Evolutionary conservation across 257 asterid species (phyloP).

Genomic region (Euphrasia confusa): DNA sequence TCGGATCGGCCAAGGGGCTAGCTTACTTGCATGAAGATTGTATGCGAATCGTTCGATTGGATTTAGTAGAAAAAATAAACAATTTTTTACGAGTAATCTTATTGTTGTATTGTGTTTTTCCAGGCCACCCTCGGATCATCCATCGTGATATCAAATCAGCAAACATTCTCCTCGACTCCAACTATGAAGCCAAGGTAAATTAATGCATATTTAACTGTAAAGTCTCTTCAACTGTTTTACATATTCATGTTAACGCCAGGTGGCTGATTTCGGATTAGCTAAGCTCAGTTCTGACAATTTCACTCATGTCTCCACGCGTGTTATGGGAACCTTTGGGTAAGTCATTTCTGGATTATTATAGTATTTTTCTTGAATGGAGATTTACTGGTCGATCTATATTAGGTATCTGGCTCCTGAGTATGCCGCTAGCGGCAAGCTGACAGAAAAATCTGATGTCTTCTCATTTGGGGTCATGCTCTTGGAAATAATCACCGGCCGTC

Average conservation of each 20-base stretch:
- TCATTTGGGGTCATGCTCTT: slow-evolving; percentile 85
- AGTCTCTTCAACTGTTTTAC: neutral
- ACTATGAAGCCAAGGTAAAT: slow-evolving; percentile 45
- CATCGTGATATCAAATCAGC: slow-evolving; percentile 46
- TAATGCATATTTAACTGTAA: too few species aligned
- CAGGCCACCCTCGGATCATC: slow-evolving; percentile 45
- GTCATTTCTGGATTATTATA: neutral
- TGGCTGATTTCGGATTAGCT: slow-evolving; percentile 85
- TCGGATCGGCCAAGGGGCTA: slow-evolving; percentile 79
- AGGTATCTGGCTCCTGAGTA: slow-evolving; percentile 86
- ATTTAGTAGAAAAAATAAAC: neutral
- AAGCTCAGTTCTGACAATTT: slow-evolving; percentile 62
- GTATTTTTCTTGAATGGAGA: neutral
- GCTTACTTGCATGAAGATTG: slow-evolving; percentile 83
- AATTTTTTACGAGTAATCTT: neutral
- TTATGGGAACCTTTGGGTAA: slow-evolving; percentile 88
- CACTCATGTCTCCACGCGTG: slow-evolving; percentile 83
- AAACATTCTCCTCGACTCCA: slow-evolving; percentile 41
- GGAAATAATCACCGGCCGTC: slow-evolving; percentile 67
- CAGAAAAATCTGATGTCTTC: slow-evolving; percentile 73
- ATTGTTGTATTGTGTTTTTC: neutral
- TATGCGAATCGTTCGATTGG: slow-evolving; percentile 22
- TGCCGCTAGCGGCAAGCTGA: slow-evolving; percentile 72
- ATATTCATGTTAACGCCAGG: slow-evolving; percentile 32
- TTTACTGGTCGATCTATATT: slow-evolving; percentile 7